Conservation (phyloP, 164 flowering plant species). For the Paratinospora sagittata region DNA sequence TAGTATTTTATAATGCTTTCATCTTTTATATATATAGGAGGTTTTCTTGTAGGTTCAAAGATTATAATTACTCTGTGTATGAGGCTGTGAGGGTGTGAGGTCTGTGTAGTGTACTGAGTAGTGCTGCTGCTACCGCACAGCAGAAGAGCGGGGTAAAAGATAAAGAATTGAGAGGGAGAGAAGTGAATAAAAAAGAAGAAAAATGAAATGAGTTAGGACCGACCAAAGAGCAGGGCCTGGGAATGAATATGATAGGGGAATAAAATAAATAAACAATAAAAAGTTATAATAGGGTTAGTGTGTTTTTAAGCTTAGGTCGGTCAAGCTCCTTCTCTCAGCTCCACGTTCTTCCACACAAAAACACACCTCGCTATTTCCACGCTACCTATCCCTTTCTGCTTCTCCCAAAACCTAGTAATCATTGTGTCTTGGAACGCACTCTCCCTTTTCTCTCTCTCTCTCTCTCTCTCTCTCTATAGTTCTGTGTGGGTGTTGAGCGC, state of each 20-base stretch:
- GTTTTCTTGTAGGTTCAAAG: constrained; percentile 35
- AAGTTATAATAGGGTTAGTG: no score
- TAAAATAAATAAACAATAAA: no score
- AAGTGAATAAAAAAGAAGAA: no score
- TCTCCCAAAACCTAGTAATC: constrained; percentile 46
- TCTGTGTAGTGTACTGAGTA: background rate
- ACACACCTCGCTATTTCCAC: constrained; percentile 49
- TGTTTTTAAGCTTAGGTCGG: no score
- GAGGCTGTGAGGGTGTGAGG: background rate
- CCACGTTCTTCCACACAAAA: constrained; percentile 59
- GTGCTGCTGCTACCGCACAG: background rate
- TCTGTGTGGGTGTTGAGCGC: background rate
- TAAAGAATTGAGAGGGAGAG: constrained; percentile 30
- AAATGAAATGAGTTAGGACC: constrained; percentile 81
- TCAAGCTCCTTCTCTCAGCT: no score
- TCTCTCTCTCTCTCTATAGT: background rate
- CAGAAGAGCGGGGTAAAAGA: constrained; percentile 1
- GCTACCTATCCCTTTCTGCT: constrained; percentile 71
- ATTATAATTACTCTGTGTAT: constrained; percentile 35
- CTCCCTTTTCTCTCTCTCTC: no score
- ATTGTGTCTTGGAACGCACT: constrained; percentile 3
- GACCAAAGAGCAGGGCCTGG: constrained; percentile 44
- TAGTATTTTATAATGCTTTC: background rate
- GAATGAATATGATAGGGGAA: constrained; percentile 33
- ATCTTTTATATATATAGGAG: constrained; percentile 3